These are phyloP conservation scores for Hypoxylon fragiforme DNA, from an alignment of 495 filamentous ascomycete species.

Conservation along the genomic window DNA sequence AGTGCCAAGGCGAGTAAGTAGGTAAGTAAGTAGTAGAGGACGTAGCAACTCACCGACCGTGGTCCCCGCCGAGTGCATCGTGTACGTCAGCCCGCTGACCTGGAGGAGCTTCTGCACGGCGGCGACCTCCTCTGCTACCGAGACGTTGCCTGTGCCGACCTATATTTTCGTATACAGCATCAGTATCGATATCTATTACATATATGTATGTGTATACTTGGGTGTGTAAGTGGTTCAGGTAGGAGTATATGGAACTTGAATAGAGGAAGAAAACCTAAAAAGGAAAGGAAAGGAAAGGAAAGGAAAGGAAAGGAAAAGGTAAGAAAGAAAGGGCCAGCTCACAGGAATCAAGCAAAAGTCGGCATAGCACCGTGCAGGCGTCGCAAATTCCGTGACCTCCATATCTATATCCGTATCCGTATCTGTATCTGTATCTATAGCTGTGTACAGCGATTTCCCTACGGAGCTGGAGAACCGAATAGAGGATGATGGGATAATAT, in stretches of 20 bases:
- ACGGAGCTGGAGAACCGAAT: too few species aligned
- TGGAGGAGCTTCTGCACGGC: constrained; percentile 85
- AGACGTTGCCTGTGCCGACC: constrained; percentile 80
- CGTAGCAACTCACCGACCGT: constrained; percentile 71
- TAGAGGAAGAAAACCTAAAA: too few species aligned
- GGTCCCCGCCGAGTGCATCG: constrained; percentile 91
- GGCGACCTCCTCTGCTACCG: constrained; percentile 85
- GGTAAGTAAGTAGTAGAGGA: background rate
- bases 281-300: too few species aligned
- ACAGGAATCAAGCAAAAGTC: constrained; percentile 87
- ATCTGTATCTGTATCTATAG: too few species aligned
- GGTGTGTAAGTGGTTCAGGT: too few species aligned
- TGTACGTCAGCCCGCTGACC: constrained; percentile 74
- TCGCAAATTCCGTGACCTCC: constrained; percentile 54
- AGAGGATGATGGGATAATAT: too few species aligned
- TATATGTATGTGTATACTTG: background rate
- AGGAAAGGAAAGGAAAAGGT: too few species aligned
- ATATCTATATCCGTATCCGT: too few species aligned
- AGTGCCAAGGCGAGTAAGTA: too few species aligned
- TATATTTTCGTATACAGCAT: constrained; percentile 33
- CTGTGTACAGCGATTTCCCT: too few species aligned
- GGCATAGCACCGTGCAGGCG: constrained; percentile 68
- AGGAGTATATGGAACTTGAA: too few species aligned
- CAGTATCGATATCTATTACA: background rate
- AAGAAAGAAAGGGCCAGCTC: constrained; percentile 3